A percentile compares a stretch with the other conserved stretches of the same genome.
Conservation (phyloP, 1,139 yeast species). For the Blastobotrys indianensis region DNA sequence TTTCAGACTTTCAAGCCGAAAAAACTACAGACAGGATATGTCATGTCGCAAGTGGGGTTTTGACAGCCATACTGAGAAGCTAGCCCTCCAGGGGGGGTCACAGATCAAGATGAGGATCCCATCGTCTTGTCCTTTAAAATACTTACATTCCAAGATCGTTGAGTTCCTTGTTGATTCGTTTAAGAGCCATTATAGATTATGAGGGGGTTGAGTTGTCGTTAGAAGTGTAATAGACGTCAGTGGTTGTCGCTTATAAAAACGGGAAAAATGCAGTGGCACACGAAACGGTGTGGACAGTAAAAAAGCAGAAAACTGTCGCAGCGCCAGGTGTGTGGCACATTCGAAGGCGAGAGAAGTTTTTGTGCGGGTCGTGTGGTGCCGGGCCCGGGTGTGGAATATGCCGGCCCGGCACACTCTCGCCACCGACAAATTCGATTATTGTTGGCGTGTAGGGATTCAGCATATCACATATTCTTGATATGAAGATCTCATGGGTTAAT, state of each 20-base stretch:
- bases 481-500: too few relatives aligned
- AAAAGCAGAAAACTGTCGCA: background rate
- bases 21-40: too few relatives aligned
- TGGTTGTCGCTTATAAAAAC: too few relatives aligned
- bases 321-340: background rate
- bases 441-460: too few relatives aligned
- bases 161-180: constrained; percentile 93
- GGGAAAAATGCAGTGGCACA: background rate
- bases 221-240: too few relatives aligned
- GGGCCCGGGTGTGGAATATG: background rate
- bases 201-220: background rate
- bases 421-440: too few relatives aligned
- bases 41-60: background rate
- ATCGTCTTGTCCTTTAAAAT: constrained; percentile 6
- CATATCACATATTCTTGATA: too few relatives aligned
- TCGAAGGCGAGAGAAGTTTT: constrained; percentile 4
- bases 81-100: too few relatives aligned
- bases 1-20: too few relatives aligned
- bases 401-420: too few relatives aligned
- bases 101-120: background rate
- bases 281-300: background rate
- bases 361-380: constrained; percentile 1
- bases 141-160: constrained; percentile 91
- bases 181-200: constrained; percentile 60
- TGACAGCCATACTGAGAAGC: background rate